These are phyloP conservation scores for Hypoxylon fuscum DNA, from an alignment of 495 filamentous ascomycete species.

Conservation along the genomic window DNA sequence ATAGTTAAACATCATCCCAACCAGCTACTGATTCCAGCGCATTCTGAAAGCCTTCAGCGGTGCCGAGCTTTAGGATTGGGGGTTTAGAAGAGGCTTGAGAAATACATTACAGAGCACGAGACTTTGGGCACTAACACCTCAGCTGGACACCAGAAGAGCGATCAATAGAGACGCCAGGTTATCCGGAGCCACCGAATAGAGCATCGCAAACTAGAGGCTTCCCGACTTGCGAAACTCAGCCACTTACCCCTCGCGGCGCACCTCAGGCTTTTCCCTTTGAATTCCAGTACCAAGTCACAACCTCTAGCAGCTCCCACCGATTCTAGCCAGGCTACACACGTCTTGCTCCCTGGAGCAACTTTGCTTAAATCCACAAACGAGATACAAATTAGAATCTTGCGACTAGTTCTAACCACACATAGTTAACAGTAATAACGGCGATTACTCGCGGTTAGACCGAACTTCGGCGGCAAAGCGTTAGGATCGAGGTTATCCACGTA, in stretches of 20 bases:
- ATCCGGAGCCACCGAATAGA: constrained; percentile 17
- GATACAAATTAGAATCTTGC: constrained; percentile 15
- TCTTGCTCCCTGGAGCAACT: constrained; percentile 5
- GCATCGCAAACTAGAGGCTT: constrained; percentile 5
- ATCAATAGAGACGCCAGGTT: constrained; percentile 13
- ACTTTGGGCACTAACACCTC: constrained; percentile 18
- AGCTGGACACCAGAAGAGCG: constrained; percentile 4
- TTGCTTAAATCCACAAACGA: constrained; percentile 16
- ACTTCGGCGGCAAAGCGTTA: constrained; percentile 8
- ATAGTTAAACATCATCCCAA: constrained; percentile 5
- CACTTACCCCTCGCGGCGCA: constrained; percentile 5
- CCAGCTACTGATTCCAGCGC: constrained; percentile 3
- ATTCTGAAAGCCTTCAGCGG: constrained; percentile 1
- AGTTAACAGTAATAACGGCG: constrained; percentile 2
- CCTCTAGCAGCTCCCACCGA: constrained; percentile 12
- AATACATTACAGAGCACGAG: constrained; percentile 14
- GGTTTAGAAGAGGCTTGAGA: constrained; percentile 8
- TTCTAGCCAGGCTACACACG: constrained; percentile 7
- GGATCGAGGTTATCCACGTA: constrained; percentile 4
- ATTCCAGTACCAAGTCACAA: not conserved
- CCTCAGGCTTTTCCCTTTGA: constrained; percentile 1
- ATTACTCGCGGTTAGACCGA: constrained; percentile 1
- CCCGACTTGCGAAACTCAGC: not conserved
- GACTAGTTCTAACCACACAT: constrained; percentile 14
- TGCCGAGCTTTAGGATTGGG: constrained; percentile 1